A percentile compares a stretch with the other conserved stretches of the same genome.
phyloP scores from a whole-genome alignment of 2,329 filamentous ascomycete genomes.

The Pyricularia pennisetigena region DNA sequence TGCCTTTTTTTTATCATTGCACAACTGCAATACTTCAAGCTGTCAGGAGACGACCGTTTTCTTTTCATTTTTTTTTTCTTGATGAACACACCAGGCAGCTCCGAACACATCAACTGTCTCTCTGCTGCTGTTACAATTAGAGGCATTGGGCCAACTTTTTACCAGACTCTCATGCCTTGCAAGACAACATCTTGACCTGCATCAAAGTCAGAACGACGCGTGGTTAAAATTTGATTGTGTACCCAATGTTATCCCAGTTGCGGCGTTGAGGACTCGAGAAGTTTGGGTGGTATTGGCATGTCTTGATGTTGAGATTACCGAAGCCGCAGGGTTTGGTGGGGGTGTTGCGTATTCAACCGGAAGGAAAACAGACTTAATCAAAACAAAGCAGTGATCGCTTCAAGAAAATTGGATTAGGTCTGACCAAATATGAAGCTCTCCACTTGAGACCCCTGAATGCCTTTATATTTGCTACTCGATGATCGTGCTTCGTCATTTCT shows the following conservation, averaged over 20 bases:
- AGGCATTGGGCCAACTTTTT: neutral
- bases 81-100: neutral
- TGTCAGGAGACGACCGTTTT: neutral
- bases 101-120: neutral
- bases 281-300: no score
- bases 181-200: neutral
- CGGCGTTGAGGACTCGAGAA: neutral
- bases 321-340: no score
- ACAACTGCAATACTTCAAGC: neutral
- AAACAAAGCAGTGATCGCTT: no score
- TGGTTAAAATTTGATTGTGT: neutral
- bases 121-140: neutral
- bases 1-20: neutral
- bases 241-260: neutral
- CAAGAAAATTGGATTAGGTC: no score
- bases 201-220: neutral
- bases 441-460: no score
- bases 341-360: no score
- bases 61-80: neutral
- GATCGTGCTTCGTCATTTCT: no score
- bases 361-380: no score
- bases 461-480: no score
- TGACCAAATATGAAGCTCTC: no score
- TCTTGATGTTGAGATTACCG: no score
- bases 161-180: neutral